phyloP scores from a whole-genome alignment of 371 early-diverging fungal genomes.

The Syncephalastrum monosporum region DNA sequence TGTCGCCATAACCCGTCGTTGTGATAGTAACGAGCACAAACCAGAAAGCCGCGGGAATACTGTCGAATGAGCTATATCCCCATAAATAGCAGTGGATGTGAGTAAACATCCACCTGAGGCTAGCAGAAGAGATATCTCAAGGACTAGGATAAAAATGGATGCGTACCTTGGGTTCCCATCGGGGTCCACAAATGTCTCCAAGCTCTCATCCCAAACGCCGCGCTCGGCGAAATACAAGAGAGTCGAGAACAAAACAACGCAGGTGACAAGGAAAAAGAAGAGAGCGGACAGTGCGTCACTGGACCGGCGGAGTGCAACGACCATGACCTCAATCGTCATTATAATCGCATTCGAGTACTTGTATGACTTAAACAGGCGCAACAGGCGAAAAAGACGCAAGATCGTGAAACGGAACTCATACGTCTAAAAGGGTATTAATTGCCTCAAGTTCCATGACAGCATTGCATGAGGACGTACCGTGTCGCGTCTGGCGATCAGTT shows the following conservation, averaged over 20 bases:
- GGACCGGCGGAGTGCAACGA: slow-evolving; percentile 77
- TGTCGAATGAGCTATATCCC: slow-evolving; percentile 60
- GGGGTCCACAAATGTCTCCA: slow-evolving; percentile 66
- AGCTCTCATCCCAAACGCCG: slow-evolving; percentile 75
- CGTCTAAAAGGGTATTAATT: slow-evolving; percentile 36
- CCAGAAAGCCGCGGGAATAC: slow-evolving; percentile 85
- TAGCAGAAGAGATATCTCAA: not conserved
- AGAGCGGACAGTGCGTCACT: slow-evolving; percentile 78
- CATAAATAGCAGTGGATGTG: not conserved
- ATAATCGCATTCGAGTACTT: slow-evolving; percentile 72
- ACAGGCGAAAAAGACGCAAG: slow-evolving; percentile 74
- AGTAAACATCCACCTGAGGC: not conserved
- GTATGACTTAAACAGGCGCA: slow-evolving; percentile 82
- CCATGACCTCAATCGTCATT: slow-evolving; percentile 85
- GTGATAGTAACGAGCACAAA: slow-evolving; percentile 83
- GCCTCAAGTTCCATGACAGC: not conserved
- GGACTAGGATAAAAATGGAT: not conserved
- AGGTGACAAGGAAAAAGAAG: slow-evolving; percentile 76
- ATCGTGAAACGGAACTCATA: slow-evolving; percentile 86
- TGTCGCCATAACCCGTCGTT: slow-evolving; percentile 86
- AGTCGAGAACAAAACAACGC: slow-evolving; percentile 73
- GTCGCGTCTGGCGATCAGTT: slow-evolving; percentile 66
- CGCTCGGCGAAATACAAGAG: slow-evolving; percentile 86
- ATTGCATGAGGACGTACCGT: slow-evolving; percentile 46
- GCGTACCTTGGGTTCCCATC: slow-evolving; percentile 61